phyloP scores from a whole-genome alignment of 805 yeast species.

The Metschnikowia reukaufii region DNA sequence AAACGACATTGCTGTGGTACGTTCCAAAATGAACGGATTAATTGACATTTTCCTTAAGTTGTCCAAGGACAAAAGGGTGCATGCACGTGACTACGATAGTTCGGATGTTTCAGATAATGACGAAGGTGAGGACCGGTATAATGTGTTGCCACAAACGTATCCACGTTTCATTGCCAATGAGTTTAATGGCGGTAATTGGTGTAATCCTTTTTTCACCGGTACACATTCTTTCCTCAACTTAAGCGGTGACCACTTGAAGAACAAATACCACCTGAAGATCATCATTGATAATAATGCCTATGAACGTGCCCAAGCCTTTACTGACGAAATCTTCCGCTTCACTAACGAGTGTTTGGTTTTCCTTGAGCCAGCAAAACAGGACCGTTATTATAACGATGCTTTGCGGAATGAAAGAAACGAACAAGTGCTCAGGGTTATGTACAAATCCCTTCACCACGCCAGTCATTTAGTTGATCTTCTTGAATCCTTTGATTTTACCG shows the following conservation, averaged over 20 bases:
- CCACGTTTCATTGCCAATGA: conserved; percentile 67
- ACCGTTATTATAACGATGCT: conserved; percentile 34
- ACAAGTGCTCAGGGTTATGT: conserved; percentile 51
- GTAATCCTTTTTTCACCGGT: conserved; percentile 59
- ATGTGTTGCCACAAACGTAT: conserved; percentile 59
- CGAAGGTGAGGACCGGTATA: conserved; percentile 35
- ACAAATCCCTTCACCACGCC: conserved; percentile 51
- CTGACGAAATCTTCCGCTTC: conserved; percentile 38
- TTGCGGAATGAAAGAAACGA: conserved; percentile 48
- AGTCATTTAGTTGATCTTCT: conserved; percentile 50
- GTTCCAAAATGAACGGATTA: conserved; percentile 30
- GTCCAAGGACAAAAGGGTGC: conserved; percentile 34
- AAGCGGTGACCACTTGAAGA: conserved; percentile 45
- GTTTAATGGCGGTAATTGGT: conserved; percentile 80
- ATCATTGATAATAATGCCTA: conserved; percentile 52
- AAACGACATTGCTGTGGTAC: conserved; percentile 38
- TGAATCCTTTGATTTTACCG: conserved; percentile 62
- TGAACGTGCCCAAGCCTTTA: conserved; percentile 34
- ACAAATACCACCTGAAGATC: conserved; percentile 42
- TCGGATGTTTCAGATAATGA: conserved; percentile 40
- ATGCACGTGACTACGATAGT: conserved; percentile 36
- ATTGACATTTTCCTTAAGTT: conserved; percentile 31
- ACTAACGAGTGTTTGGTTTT: conserved; percentile 44
- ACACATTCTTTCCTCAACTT: conserved; percentile 37
- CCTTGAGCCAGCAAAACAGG: conserved; percentile 38